Evolutionary conservation across 2,329 filamentous ascomycete species (phyloP).

Genomic region (Colletotrichum simmondsii): DNA sequence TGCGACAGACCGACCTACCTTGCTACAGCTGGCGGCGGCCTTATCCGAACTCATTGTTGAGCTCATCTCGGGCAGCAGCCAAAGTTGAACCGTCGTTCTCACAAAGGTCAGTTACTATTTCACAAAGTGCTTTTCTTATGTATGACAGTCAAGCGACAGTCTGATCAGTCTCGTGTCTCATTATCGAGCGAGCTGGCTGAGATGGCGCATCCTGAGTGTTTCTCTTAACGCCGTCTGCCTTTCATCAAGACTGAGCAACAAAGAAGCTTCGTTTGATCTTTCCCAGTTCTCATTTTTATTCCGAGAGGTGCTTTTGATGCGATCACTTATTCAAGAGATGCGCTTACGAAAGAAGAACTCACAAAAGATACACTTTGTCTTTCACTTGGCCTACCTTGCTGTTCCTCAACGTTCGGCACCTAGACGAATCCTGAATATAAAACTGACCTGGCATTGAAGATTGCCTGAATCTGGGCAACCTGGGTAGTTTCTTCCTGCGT

Average conservation of each 20-base stretch:
- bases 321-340: background rate
- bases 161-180: background rate
- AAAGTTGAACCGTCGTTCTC: background rate
- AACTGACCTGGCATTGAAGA: background rate
- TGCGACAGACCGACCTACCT: background rate
- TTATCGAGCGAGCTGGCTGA: background rate
- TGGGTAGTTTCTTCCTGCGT: background rate
- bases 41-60: background rate
- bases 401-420: background rate
- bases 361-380: background rate
- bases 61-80: background rate
- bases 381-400: background rate
- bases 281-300: background rate
- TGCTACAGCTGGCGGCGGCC: background rate
- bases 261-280: background rate
- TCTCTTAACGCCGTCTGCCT: background rate
- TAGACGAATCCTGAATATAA: background rate
- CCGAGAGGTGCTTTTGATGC: background rate
- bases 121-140: background rate
- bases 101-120: constrained; percentile 6
- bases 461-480: background rate
- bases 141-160: background rate
- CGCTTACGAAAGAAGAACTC: background rate
- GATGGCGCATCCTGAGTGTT: background rate
- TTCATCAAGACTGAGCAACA: constrained; percentile 1